A percentile compares a stretch with the other conserved stretches of the same genome.
Evolutionary conservation across 2,329 filamentous ascomycete species (phyloP).

Genomic region (Aureobasidium subglaciale): DNA sequence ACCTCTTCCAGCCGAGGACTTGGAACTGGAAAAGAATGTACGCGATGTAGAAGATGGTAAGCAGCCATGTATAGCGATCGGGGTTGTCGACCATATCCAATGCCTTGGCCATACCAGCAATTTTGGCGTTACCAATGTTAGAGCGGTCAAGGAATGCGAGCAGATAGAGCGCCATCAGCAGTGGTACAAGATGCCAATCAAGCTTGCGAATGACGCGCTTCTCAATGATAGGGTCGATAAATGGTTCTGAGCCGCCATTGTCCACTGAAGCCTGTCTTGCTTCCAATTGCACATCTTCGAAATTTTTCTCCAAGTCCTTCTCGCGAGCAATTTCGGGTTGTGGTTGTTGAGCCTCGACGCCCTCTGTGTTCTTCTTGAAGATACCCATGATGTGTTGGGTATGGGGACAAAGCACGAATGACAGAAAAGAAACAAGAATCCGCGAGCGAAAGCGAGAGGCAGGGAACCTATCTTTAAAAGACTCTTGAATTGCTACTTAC

Average conservation of each 20-base stretch:
- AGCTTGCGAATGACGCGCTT: slow-evolving; percentile 27
- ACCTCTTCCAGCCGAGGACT: slow-evolving; percentile 24
- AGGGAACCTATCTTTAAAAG: background rate
- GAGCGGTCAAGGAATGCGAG: slow-evolving; percentile 27
- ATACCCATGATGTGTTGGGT: background rate
- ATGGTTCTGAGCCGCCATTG: background rate
- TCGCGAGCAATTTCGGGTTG: background rate
- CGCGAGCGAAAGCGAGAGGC: background rate
- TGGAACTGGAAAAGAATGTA: slow-evolving; percentile 39
- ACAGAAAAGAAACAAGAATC: background rate
- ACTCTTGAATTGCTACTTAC: no score
- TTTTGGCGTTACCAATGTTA: slow-evolving; percentile 40
- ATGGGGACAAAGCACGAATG: background rate
- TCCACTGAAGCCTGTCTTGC: slow-evolving; percentile 6
- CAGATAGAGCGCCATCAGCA: slow-evolving; percentile 28
- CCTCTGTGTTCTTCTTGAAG: slow-evolving; percentile 1
- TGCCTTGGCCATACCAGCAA: slow-evolving; percentile 47
- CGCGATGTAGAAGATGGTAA: slow-evolving; percentile 48
- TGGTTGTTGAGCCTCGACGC: background rate
- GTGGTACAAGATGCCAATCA: slow-evolving; percentile 25
- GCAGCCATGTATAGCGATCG: slow-evolving; percentile 43
- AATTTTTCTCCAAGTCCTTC: slow-evolving; percentile 10
- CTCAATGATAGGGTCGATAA: slow-evolving; percentile 15
- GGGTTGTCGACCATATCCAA: slow-evolving; percentile 42
- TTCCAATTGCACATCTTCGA: background rate